phyloP scores from a whole-genome alignment of 305 asterid genomes.

The Fraxinus dipetala region DNA sequence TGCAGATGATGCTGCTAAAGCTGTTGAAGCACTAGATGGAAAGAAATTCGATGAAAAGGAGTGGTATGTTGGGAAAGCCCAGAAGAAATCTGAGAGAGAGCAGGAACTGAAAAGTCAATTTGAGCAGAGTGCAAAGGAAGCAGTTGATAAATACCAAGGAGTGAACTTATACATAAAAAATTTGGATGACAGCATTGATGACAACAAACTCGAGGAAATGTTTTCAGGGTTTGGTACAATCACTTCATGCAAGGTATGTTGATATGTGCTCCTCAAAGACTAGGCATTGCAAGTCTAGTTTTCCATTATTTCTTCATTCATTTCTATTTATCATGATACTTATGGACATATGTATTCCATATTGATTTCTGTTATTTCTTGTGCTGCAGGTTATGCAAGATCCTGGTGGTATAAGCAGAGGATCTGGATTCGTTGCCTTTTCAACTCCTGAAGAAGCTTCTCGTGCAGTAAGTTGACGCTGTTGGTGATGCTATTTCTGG shows the following conservation, averaged over 20 bases:
- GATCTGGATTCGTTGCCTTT: conserved; percentile 85
- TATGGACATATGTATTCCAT: neutral
- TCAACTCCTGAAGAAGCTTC: conserved; percentile 75
- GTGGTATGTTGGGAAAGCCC: conserved; percentile 78
- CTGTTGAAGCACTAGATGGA: conserved; percentile 71
- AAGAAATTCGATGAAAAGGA: conserved; percentile 52
- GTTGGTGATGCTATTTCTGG: neutral
- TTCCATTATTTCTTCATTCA: neutral
- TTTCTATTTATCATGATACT: neutral
- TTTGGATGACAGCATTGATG: conserved; percentile 66
- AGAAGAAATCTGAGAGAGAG: conserved; percentile 70
- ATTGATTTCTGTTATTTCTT: neutral
- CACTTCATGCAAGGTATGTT: conserved; percentile 64
- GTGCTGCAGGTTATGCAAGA: conserved; percentile 68
- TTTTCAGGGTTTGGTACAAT: conserved; percentile 60
- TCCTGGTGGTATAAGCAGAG: conserved; percentile 76
- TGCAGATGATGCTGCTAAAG: conserved; percentile 67
- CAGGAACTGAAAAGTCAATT: conserved; percentile 58
- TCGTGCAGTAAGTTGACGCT: conserved; percentile 53
- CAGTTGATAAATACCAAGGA: conserved; percentile 60
- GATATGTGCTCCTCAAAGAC: neutral
- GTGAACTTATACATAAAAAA: conserved; percentile 61
- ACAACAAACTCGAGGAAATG: conserved; percentile 56
- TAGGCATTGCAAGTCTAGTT: neutral
- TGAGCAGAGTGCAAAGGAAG: conserved; percentile 61